These are phyloP conservation scores for Clonostachys rhizophaga DNA, from an alignment of 2,329 filamentous ascomycete species.

Conservation along the genomic window DNA sequence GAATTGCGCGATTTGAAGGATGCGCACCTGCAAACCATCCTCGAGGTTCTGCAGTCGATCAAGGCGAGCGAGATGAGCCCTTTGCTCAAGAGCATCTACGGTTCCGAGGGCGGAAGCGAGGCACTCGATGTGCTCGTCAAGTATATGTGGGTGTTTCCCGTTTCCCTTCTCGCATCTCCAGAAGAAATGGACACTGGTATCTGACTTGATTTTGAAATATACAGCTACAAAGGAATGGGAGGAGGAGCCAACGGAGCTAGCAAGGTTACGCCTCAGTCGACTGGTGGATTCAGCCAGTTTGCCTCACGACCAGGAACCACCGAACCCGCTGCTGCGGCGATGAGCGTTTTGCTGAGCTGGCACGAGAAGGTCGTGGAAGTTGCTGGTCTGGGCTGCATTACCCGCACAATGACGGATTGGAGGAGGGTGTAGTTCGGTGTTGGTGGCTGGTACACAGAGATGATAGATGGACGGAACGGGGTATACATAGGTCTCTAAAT, in stretches of 20 bases:
- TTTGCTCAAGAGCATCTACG: slow-evolving; percentile 77
- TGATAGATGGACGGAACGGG: background rate
- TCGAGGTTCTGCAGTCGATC: slow-evolving; percentile 93
- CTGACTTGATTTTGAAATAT: background rate
- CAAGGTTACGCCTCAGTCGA: slow-evolving; percentile 66
- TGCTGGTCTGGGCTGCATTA: slow-evolving; percentile 85
- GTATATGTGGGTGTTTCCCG: slow-evolving; percentile 68
- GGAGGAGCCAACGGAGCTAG: slow-evolving; percentile 29
- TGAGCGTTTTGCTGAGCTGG: slow-evolving; percentile 98
- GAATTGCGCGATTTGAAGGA: slow-evolving; percentile 49
- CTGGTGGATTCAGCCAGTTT: slow-evolving; percentile 80
- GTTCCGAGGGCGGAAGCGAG: slow-evolving; percentile 74
- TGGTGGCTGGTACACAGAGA: background rate
- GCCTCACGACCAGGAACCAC: slow-evolving; percentile 46
- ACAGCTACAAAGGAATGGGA: slow-evolving; percentile 85
- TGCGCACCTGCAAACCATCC: slow-evolving; percentile 78
- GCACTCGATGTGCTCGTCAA: slow-evolving; percentile 93
- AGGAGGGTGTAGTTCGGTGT: slow-evolving; percentile 53
- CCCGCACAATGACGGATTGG: slow-evolving; percentile 93
- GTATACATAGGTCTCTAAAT: too few species aligned
- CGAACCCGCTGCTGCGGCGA: slow-evolving; percentile 75
- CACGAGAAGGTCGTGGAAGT: slow-evolving; percentile 98
- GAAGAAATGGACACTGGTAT: too few species aligned
- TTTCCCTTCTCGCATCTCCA: background rate
- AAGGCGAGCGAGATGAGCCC: slow-evolving; percentile 94